A percentile compares a stretch with the other conserved stretches of the same genome.
Evolutionary conservation across 768 basidiomycete genomes (phyloP).

Genomic region (Boletus tomentosulus): DNA sequence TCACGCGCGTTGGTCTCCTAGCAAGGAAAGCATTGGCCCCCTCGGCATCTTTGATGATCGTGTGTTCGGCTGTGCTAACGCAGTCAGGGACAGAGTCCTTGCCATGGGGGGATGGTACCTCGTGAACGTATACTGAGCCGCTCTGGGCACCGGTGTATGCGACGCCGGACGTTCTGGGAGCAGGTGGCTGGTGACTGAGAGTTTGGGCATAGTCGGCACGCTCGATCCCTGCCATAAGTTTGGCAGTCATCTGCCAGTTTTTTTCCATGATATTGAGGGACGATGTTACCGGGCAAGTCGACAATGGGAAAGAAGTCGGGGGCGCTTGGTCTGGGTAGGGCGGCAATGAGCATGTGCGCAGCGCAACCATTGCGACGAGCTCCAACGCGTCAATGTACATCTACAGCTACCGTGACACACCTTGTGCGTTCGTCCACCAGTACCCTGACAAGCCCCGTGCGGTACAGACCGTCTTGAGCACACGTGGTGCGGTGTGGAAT

Average conservation of each 20-base stretch:
- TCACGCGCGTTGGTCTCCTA: slow-evolving; percentile 27
- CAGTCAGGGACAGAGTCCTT: slow-evolving; percentile 52
- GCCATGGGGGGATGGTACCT: slow-evolving; percentile 42
- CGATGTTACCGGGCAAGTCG: too few species aligned
- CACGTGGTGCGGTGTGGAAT: slow-evolving; percentile 50
- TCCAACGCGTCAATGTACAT: too few species aligned
- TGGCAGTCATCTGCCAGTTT: slow-evolving; percentile 66
- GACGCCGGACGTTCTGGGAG: slow-evolving; percentile 38
- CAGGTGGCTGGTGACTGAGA: slow-evolving; percentile 41
- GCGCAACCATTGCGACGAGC: too few species aligned
- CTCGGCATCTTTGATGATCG: slow-evolving; percentile 7
- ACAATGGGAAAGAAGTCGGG: too few species aligned
- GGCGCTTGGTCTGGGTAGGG: too few species aligned
- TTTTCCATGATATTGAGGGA: too few species aligned
- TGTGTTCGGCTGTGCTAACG: slow-evolving; percentile 46
- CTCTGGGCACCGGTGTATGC: slow-evolving; percentile 45
- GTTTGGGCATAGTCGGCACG: slow-evolving; percentile 62
- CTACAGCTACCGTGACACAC: too few species aligned
- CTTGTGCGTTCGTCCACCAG: neutral
- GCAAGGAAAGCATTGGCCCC: neutral
- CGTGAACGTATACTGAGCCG: slow-evolving; percentile 32
- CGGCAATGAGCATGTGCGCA: too few species aligned
- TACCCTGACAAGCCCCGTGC: slow-evolving; percentile 20
- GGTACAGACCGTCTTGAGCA: too few species aligned
- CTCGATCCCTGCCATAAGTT: slow-evolving; percentile 69